phyloP scores from a whole-genome alignment of 306 rosid genomes.

The Begonia fuchsioides region DNA sequence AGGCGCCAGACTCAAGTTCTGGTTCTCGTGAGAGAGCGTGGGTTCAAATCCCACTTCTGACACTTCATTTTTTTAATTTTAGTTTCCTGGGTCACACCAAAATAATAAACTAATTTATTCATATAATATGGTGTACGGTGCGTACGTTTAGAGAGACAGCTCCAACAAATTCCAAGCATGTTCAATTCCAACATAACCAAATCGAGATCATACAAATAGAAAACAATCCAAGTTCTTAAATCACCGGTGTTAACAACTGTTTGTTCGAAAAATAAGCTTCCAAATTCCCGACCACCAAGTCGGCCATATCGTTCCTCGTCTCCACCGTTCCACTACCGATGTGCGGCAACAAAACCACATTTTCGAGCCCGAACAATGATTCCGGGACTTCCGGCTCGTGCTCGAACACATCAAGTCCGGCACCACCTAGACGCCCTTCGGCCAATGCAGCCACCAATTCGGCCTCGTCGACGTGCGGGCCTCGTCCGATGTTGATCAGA shows the following conservation, averaged over 20 bases:
- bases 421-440: slow-evolving; percentile 80
- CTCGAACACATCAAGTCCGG: slow-evolving; percentile 74
- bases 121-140: no score
- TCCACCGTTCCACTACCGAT: slow-evolving; percentile 57
- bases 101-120: no score
- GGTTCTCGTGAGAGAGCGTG: no score
- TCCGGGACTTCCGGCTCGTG: slow-evolving; percentile 68
- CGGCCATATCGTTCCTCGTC: slow-evolving; percentile 64
- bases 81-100: no score
- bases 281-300: slow-evolving; percentile 54
- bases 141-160: no score
- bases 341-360: slow-evolving; percentile 66
- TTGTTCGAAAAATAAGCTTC: slow-evolving; percentile 73
- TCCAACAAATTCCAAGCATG: no score
- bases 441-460: slow-evolving; percentile 59
- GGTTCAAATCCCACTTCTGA: no score
- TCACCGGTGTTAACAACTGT: slow-evolving; percentile 51
- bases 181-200: no score
- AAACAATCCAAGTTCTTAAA: not conserved
- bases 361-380: slow-evolving; percentile 52
- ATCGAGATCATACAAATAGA: no score
- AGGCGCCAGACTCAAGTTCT: no score
- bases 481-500: slow-evolving; percentile 73
- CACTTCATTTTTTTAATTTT: no score
- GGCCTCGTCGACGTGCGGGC: slow-evolving; percentile 64